Evolutionary conservation across 805 yeast genomes (phyloP), one percentile per base, ranked within the genome.

Genomic region (Starmerella riodocensis): DNA sequence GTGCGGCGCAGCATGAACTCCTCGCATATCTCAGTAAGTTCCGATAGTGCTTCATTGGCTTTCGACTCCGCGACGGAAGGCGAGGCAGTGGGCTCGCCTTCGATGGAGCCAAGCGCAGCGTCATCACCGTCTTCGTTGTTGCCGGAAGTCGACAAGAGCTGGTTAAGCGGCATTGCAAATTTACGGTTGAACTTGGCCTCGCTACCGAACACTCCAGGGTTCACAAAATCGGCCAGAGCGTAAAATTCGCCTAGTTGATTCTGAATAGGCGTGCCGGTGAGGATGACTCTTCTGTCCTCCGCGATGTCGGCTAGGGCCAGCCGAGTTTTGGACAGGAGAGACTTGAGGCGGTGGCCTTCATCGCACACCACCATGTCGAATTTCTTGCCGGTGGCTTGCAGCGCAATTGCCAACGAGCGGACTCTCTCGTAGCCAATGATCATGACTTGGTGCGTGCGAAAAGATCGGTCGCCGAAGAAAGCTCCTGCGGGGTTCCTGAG

Each of bases 241-340:
- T 65, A 83, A 55, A 82, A 88, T 55, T 91, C 98, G 2, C 62
- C 62, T 34, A 91, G 67, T 56, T 91, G 94, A 59, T 91, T 91
- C 55, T 91, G 98, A 26, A 91, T 83, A 0, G 94, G 95, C 0
- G 95, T 84, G 0, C 95, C 98, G 0, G 94, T 74, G 6, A 91
- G 61, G 4, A 88, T 53, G 2, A 88, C 62, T 44, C 78, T 73
- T 31, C 66, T 71, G 6, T 64, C 63, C 4, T 78, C 67, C 30
- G 73, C 61, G 14, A 85, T 58, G 1, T 65, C 51, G 29, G 70
- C 71, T 37, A 88, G 61, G 0, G 76, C 73, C 42, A 73, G 74
- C 37, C 84, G 62, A 0, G 80, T 74, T 56, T 83, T 85, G 42
- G 81, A 83, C 8, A 74, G 63, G 4, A 73, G 66, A 49, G 74